Evolutionary conservation across 2,329 filamentous ascomycete genomes (phyloP).

Genomic region (Falciphora oryzae): DNA sequence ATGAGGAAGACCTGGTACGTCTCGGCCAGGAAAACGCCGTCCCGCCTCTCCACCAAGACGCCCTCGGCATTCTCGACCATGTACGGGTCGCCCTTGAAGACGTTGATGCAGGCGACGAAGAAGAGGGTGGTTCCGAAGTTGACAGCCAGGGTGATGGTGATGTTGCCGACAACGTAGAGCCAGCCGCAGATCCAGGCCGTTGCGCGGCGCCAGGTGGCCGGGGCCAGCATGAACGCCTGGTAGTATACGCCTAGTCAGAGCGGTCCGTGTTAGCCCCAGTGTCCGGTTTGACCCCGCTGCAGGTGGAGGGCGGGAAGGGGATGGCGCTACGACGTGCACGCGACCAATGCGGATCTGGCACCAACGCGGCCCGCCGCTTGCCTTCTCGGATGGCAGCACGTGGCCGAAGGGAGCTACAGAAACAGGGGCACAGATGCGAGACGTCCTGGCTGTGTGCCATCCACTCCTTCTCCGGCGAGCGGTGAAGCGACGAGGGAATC

Average conservation of each 20-base stretch:
- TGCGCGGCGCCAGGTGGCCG: conserved; percentile 52
- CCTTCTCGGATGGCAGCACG: no score
- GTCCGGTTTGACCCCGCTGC: not conserved
- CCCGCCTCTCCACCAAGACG: not conserved
- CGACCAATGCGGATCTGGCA: not conserved
- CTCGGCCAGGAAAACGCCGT: conserved; percentile 36
- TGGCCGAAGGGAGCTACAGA: not conserved
- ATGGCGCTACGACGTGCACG: not conserved
- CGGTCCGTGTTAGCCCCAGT: not conserved
- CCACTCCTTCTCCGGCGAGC: no score
- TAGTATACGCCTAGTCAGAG: conserved; percentile 55
- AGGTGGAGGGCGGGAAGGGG: not conserved
- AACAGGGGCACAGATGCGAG: not conserved
- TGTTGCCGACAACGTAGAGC: conserved; percentile 73
- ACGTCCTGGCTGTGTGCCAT: no score
- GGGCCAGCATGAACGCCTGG: conserved; percentile 69
- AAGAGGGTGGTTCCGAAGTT: conserved; percentile 72
- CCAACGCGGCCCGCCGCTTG: no score
- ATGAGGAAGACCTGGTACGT: conserved; percentile 65
- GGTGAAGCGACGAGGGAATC: no score
- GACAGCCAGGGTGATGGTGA: conserved; percentile 77
- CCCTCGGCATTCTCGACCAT: conserved; percentile 1
- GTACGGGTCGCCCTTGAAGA: conserved; percentile 37
- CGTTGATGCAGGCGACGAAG: conserved; percentile 49
- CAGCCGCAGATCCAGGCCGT: conserved; percentile 69